These are phyloP conservation scores for Amanita phalloides DNA, from an alignment of 768 basidiomycete genomes.

Conservation along the genomic window DNA sequence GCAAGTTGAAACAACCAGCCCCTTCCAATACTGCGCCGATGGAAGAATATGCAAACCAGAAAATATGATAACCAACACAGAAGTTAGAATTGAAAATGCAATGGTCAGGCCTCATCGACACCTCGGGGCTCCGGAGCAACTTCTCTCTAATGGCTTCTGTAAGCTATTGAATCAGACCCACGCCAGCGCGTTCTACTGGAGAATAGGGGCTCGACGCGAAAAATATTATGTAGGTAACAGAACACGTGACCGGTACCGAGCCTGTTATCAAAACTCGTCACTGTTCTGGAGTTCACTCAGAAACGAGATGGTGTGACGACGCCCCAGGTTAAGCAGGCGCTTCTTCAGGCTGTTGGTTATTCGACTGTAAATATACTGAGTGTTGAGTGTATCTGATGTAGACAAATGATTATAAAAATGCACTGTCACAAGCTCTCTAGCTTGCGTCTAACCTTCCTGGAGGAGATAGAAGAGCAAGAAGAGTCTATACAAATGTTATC, in stretches of 20 bases:
- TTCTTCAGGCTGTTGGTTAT: constrained; percentile 50
- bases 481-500: constrained; percentile 58
- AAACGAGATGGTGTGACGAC: constrained; percentile 41
- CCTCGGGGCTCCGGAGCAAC: no score
- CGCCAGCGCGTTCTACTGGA: no score
- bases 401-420: constrained; percentile 65
- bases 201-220: no score
- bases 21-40: no score
- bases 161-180: no score
- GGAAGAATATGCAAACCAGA: no score
- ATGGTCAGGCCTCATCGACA: no score
- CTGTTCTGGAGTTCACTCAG: constrained; percentile 51
- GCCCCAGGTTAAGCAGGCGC: constrained; percentile 51
- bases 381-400: constrained; percentile 14
- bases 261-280: constrained; percentile 49
- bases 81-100: no score
- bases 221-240: no score
- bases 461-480: constrained; percentile 64
- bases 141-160: no score
- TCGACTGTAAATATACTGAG: background rate
- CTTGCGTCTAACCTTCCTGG: constrained; percentile 51
- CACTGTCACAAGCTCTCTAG: constrained; percentile 48
- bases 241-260: constrained; percentile 5
- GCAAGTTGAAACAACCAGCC: no score
- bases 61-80: no score